Percentiles rank a stretch among this genome's conserved stretches.
Evolutionary conservation across 208 protist species (phyloP).

Genomic region (Leishmania aethiopica): DNA sequence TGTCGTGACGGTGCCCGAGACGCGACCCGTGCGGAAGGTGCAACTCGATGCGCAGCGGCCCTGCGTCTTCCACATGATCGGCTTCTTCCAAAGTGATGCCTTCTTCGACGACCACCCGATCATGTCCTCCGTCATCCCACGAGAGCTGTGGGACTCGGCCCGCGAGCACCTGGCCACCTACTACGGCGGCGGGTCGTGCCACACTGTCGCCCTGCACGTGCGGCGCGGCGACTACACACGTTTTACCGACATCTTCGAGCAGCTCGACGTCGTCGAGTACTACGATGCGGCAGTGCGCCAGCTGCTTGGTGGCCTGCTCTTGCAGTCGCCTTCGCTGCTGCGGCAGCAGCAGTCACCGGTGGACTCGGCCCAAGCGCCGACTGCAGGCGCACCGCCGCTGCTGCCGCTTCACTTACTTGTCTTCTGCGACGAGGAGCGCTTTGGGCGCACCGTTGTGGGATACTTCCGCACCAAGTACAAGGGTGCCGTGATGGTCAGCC

Average conservation of each 20-base stretch:
- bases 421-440: slow-evolving; percentile 75
- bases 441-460: slow-evolving; percentile 51
- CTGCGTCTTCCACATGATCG: slow-evolving; percentile 68
- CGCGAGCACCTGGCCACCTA: slow-evolving; percentile 32
- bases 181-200: slow-evolving; percentile 38
- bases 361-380: slow-evolving; percentile 19
- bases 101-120: slow-evolving; percentile 70
- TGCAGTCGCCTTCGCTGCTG: slow-evolving; percentile 10
- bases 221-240: slow-evolving; percentile 83
- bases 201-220: slow-evolving; percentile 70
- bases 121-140: slow-evolving; percentile 40
- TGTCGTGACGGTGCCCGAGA: slow-evolving; percentile 61
- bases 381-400: not conserved
- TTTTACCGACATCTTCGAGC: slow-evolving; percentile 71
- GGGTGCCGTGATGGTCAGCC: slow-evolving; percentile 41
- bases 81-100: slow-evolving; percentile 83
- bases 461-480: slow-evolving; percentile 63
- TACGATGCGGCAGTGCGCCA: slow-evolving; percentile 72
- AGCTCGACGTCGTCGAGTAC: slow-evolving; percentile 64
- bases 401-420: slow-evolving; percentile 51
- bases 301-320: slow-evolving; percentile 57
- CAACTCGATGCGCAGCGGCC: slow-evolving; percentile 23
- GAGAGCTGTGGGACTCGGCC: slow-evolving; percentile 30
- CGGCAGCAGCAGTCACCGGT: not conserved
- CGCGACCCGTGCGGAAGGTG: slow-evolving; percentile 38